Evolutionary conservation across 2,329 filamentous ascomycete genomes (phyloP).

Genomic region (Pyricularia grisea): DNA sequence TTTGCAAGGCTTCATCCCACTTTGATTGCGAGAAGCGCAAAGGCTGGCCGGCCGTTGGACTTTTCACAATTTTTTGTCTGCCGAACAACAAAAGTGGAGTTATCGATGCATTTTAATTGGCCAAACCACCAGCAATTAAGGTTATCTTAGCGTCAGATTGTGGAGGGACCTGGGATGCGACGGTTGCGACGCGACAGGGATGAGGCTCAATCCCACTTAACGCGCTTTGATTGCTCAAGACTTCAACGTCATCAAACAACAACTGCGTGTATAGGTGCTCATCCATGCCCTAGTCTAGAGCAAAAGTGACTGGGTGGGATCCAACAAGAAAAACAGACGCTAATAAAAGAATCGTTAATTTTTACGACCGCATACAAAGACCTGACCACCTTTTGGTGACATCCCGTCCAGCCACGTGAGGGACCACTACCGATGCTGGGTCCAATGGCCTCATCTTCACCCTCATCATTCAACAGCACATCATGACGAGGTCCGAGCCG

Average conservation of each 20-base stretch:
- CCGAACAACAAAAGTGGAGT: constrained; percentile 5
- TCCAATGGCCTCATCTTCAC: background rate
- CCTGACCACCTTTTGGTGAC: background rate
- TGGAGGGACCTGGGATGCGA: background rate
- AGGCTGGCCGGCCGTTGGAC: background rate
- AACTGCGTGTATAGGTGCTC: background rate
- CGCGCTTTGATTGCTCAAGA: background rate
- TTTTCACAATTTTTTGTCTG: constrained; percentile 12
- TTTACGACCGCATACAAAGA: background rate
- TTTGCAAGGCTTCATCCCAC: background rate
- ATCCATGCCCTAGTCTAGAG: background rate
- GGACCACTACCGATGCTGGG: background rate
- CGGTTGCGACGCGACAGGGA: background rate
- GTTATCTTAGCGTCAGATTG: constrained; percentile 25
- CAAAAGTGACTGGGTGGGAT: background rate
- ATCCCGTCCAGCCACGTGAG: background rate
- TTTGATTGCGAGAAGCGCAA: background rate
- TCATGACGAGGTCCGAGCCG: constrained; percentile 25
- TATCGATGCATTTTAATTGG: background rate
- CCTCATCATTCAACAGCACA: background rate
- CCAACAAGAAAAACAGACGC: background rate
- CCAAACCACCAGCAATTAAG: constrained; percentile 12
- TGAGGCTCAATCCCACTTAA: background rate
- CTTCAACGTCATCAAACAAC: background rate
- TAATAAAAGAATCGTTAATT: background rate